These are phyloP conservation scores for Termitomyces titanicus DNA, from an alignment of 768 basidiomycete species.

Conservation along the genomic window DNA sequence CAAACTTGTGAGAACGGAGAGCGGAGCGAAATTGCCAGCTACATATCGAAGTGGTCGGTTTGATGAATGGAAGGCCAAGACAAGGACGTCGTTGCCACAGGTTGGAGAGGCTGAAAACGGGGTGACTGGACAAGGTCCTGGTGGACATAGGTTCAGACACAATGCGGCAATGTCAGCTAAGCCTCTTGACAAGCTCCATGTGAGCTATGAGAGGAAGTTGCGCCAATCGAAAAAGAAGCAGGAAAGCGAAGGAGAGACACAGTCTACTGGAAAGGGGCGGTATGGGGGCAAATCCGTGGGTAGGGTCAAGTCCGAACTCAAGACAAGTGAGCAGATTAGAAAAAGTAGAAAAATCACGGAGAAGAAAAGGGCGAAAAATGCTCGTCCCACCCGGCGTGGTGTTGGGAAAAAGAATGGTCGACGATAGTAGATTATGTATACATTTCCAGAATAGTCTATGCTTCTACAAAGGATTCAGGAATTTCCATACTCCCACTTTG, in stretches of 20 bases:
- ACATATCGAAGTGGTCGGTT: slow-evolving; percentile 92
- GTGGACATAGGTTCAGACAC: slow-evolving; percentile 72
- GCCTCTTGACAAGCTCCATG: slow-evolving; percentile 70
- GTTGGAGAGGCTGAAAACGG: slow-evolving; percentile 79
- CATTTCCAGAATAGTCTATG: neutral
- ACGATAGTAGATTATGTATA: slow-evolving; percentile 22
- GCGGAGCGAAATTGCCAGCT: slow-evolving; percentile 85
- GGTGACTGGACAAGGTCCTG: slow-evolving; percentile 27
- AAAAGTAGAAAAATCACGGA: slow-evolving; percentile 66
- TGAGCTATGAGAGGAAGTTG: slow-evolving; percentile 70
- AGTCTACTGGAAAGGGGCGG: slow-evolving; percentile 32
- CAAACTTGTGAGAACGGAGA: slow-evolving; percentile 91
- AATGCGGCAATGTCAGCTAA: slow-evolving; percentile 61
- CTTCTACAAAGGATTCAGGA: neutral
- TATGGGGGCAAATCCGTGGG: slow-evolving; percentile 58
- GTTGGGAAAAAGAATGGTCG: slow-evolving; percentile 37
- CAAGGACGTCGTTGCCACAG: slow-evolving; percentile 65
- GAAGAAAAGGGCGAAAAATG: slow-evolving; percentile 73
- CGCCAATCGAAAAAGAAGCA: slow-evolving; percentile 59
- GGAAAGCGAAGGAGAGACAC: slow-evolving; percentile 21
- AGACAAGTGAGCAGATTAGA: slow-evolving; percentile 83
- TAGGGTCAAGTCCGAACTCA: slow-evolving; percentile 78
- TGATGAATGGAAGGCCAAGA: slow-evolving; percentile 91
- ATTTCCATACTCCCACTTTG: slow-evolving; percentile 80
- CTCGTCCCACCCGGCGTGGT: slow-evolving; percentile 49